A percentile compares a stretch with the other conserved stretches of the same genome.
Evolutionary conservation across 2,329 filamentous ascomycete species (phyloP).

Genomic region (Gyromitra esculenta): DNA sequence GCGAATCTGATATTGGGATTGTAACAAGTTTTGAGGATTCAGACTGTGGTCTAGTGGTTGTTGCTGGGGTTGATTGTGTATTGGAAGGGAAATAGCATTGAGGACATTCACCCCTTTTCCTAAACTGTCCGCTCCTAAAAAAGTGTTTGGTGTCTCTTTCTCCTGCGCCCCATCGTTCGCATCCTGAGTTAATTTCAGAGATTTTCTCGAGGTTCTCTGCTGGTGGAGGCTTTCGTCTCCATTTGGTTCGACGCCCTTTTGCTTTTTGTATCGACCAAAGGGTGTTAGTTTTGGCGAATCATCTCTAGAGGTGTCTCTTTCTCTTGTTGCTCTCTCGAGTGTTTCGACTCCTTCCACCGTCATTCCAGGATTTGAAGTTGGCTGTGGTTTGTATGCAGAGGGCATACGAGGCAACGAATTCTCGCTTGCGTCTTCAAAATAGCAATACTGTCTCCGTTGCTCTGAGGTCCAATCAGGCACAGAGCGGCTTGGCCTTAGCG

Average conservation of each 20-base stretch:
- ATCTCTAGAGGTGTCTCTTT: neutral
- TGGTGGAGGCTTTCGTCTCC: conserved; percentile 6
- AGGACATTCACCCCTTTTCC: conserved; percentile 22
- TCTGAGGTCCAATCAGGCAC: conserved; percentile 42
- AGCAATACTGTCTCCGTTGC: conserved; percentile 44
- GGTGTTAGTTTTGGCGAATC: conserved; percentile 19
- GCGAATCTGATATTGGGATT: conserved; percentile 30
- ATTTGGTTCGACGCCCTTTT: neutral
- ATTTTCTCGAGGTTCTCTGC: conserved; percentile 24
- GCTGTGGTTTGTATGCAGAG: conserved; percentile 28
- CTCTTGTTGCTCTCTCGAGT: conserved; percentile 3
- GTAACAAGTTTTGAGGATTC: conserved; percentile 19
- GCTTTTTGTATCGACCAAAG: conserved; percentile 40
- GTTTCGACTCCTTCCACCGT: conserved; percentile 16
- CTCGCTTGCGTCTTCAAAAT: conserved; percentile 37
- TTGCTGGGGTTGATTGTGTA: conserved; percentile 33
- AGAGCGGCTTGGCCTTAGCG: conserved; percentile 37
- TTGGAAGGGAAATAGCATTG: conserved; percentile 15
- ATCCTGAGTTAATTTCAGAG: neutral
- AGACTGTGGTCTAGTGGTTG: conserved; percentile 27
- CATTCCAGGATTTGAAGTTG: conserved; percentile 26
- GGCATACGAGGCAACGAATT: conserved; percentile 42
- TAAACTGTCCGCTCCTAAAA: conserved; percentile 47
- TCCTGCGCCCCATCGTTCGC: neutral
- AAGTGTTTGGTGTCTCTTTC: conserved; percentile 23